A percentile compares a stretch with the other conserved stretches of the same genome.
phyloP scores from a whole-genome alignment of 129 eudicot genomes.

The Flaveria sonorensis region DNA sequence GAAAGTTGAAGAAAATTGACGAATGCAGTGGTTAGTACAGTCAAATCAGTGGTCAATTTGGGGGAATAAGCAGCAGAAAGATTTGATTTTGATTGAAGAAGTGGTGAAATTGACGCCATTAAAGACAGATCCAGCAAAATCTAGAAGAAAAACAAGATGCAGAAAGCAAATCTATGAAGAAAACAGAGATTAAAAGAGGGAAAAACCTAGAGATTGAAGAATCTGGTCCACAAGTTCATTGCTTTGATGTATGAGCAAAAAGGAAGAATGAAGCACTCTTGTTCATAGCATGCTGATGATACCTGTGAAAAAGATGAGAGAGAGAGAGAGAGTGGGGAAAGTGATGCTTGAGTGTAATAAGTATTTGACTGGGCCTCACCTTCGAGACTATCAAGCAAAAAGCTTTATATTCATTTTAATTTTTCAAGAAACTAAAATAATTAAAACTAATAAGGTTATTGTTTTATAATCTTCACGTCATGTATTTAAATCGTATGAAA shows the following conservation, averaged over 20 bases:
- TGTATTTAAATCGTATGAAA: too few species aligned
- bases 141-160: constrained; percentile 22
- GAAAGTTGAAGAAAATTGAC: constrained; percentile 23
- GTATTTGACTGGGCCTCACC: constrained; percentile 38
- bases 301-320: constrained; percentile 37
- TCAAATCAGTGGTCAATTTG: not conserved
- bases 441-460: too few species aligned
- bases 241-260: constrained; percentile 38
- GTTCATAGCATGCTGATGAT: constrained; percentile 42
- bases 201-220: constrained; percentile 44
- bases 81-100: constrained; percentile 33
- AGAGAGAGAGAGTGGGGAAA: constrained; percentile 29
- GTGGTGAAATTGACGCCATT: not conserved
- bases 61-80: constrained; percentile 6
- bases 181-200: constrained; percentile 12
- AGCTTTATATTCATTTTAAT: not conserved
- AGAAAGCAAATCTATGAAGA: constrained; percentile 27
- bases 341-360: constrained; percentile 37
- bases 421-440: not conserved
- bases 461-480: too few species aligned
- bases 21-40: constrained; percentile 32
- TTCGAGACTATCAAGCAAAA: constrained; percentile 30
- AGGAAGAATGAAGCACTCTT: constrained; percentile 33
- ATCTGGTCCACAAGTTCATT: constrained; percentile 32
- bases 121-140: constrained; percentile 45